Percentiles rank a stretch among this genome's conserved stretches.
Conservation (phyloP, 2,329 filamentous ascomycete genomes). For the Alternaria tenuissima region DNA sequence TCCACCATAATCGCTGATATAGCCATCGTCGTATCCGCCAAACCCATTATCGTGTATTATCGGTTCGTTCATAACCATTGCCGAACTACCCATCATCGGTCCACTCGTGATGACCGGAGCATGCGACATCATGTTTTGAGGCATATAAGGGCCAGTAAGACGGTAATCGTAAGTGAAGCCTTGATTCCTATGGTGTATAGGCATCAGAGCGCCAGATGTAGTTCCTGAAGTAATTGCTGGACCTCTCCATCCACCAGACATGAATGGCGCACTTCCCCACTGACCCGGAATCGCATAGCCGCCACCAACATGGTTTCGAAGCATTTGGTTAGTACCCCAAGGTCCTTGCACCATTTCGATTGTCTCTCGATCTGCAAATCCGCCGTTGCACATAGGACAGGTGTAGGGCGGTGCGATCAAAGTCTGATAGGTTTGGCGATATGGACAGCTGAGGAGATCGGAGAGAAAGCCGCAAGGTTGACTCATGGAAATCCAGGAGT, state of each 20-base stretch:
- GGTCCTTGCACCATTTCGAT: conserved; percentile 44
- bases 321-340: conserved; percentile 44
- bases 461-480: conserved; percentile 53
- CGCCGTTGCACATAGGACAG: conserved; percentile 41
- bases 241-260: conserved; percentile 21
- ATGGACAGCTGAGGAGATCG: conserved; percentile 54
- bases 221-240: conserved; percentile 20
- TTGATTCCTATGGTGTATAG: conserved; percentile 9
- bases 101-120: conserved; percentile 10
- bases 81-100: neutral
- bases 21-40: conserved; percentile 10
- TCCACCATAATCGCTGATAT: conserved; percentile 16
- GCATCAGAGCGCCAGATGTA: conserved; percentile 24
- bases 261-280: conserved; percentile 34
- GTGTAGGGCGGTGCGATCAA: conserved; percentile 37
- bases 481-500: conserved; percentile 59
- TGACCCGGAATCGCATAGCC: conserved; percentile 31
- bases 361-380: conserved; percentile 38
- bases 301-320: conserved; percentile 41
- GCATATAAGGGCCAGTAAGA: conserved; percentile 29
- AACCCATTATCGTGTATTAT: conserved; percentile 11
- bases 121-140: conserved; percentile 11
- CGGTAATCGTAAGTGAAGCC: conserved; percentile 29
- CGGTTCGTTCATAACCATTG: conserved; percentile 10
- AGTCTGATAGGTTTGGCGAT: conserved; percentile 44